Base-by-base conservation (phyloP, 169 alveolate species). In the Eimeria acervulina region DNA sequence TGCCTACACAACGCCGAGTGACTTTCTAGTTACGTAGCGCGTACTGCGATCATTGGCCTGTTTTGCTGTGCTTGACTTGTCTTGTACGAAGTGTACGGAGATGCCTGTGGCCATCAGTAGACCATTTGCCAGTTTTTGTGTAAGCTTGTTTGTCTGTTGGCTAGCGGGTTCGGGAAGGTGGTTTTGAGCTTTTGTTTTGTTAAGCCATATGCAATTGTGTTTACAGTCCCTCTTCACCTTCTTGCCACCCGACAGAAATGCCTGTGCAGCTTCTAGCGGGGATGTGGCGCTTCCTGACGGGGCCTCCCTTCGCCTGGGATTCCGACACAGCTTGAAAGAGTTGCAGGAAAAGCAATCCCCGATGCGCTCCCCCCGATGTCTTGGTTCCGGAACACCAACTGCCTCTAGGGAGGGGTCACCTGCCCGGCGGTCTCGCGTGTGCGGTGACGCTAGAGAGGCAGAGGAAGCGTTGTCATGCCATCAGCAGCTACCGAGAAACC, bases 221-320 rank as follows among this genome's bases (percentile, higher is more conserved):
- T 83, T 52, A 8, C 93, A 87, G 93, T 87, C 93, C 51, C 83
- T 87, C 66, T 87, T 87, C 93, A 36, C 93, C 93, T 87, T 87
- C 81, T 51, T 87, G 55, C 93, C 93, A 55, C 93, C 93, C 66
- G 93, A 87, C 23, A 38, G 15, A 33, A 63, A 38, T 31, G 40
- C 81, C 31, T 7, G 80, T 28, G 93, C 93, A 51, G 76, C 83
- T 59, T 33, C 42, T 19, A 55, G 42, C 33, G 81, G 44, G 40
- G 93, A n/a, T 87, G 59, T 36, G 40, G 78, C 81, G 40, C 70
- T 87, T 33, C 93, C 81, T 2, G 81, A 87, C 63, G 93, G 93
- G 2, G 78, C 93, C 23, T 87, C 93, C 61, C 81, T 87, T 42
- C 93, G 93, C 28, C 93, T 87, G 59, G 78, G 80, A 47, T 87